Base-by-base conservation (phyloP, 208 protist species). In the Trichomonas gallinae region DNA sequence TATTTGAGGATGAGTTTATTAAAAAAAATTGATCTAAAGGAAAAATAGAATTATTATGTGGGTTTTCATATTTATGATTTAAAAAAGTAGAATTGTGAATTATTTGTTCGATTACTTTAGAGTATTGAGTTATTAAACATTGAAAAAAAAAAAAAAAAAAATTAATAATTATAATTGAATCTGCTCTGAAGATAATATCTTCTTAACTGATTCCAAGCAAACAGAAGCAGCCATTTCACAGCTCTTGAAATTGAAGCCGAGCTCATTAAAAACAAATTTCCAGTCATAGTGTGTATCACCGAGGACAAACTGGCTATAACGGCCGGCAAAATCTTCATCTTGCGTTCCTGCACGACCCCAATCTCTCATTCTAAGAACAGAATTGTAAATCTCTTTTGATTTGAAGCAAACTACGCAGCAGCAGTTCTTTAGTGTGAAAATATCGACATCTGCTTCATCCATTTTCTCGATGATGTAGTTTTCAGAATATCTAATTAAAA, bases 201-300 rank as follows among this genome's bases (percentile, higher is more conserved):
- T 91, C 42, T 48, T 48, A 91, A 91, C 10, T 23, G 23, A 15
- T 8, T 21, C 40, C 45, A 91, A 42, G 34, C n/a, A 26, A 34
- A 87, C 10, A 8, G 81, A 38, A 44, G 83, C 36, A 34, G 83
- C 34, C 83, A 91, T 91, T 91, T 91, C 83, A 21, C 83, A 91
- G 17, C 83, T 91, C 83, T 91, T 91, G 42, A 91, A 91, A 91
- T 91, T 91, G n/a, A 91, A 91, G 9, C 83, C 83, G 48, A 91
- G 83, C 13, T 91, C 6, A 34, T 38, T 38, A 31, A 44, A 91
- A 49, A 91, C 83, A 91, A 91, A 91, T 91, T 91, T 91, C 8
- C 17, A 91, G n/a, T 91, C 83, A 31, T 91, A 91, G 4, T 48
- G 10, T 9, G 42, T 38, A 48, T 36, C 42, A n/a, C n/a, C 83